Evolutionary conservation across 306 rosid genomes (phyloP), one percentile per base, ranked within the genome.

Genomic region (Malus sieversii): DNA sequence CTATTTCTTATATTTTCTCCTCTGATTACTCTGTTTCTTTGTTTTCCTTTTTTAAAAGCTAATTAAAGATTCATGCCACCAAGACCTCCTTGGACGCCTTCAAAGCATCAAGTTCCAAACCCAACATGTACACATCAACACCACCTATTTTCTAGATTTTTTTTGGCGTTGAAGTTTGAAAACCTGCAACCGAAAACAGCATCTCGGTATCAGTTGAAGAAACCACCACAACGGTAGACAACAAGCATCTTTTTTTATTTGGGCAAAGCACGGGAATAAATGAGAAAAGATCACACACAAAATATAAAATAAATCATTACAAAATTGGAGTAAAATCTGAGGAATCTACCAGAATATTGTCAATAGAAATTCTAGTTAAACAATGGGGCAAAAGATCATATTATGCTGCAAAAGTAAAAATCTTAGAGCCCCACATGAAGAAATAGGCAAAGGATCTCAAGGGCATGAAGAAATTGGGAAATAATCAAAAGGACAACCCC

Each of bases 151-250:
- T 74, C 51, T 42, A 18, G 27, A 35, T 53, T 53, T 11, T 55
- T 60, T 78, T 74, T 72, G 83, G 87, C 85, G 86, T 86, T 81
- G 83, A 81, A 91, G 81, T 88, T 87, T 70, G 89, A 85, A 83
- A 88, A 76, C 86, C 94, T 91, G 91, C 91, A 94, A 95, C 91
- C 38, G 88, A 82, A 91, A 92, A 95, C 97, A 95, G 97, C 99
- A 92, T 90, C 92, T 96, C 72, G 91, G 90, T 87, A 90, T 89
- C 92, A 90, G 96, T 85, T 89, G 88, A 84, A 84, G 82, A 78
- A 90, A 85, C 91, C 98, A 85, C 91, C 93, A 90, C 87, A 90
- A 89, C 90, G 83, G 92, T 86, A 87, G 97, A 95, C 99, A 95
- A 80, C 78, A 88, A 89, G 97, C 89, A 95, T 95, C 97, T 91